phyloP scores from a whole-genome alignment of 495 filamentous ascomycete species.

The Penicillium tannophilum region DNA sequence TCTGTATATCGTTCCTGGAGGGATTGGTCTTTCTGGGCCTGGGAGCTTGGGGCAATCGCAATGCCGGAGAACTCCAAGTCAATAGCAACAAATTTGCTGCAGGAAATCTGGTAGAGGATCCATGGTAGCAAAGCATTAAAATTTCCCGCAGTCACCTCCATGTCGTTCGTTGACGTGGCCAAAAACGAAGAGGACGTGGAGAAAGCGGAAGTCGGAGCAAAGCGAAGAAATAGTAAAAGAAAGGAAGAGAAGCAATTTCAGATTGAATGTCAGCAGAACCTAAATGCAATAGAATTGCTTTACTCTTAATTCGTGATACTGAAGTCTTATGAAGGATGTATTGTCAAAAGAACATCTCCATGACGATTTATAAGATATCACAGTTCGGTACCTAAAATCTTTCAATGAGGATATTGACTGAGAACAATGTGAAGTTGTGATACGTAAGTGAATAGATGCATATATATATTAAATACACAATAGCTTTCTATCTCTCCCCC shows the following conservation, averaged over 20 bases:
- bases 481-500: too few species aligned
- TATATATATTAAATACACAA: too few species aligned
- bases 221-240: neutral
- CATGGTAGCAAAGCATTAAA: conserved; percentile 59
- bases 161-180: conserved; percentile 26
- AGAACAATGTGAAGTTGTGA: too few species aligned
- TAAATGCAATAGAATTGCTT: neutral
- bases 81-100: conserved; percentile 67
- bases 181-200: too few species aligned
- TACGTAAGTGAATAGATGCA: too few species aligned
- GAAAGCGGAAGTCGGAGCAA: neutral
- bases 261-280: neutral
- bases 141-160: conserved; percentile 62
- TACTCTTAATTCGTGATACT: neutral
- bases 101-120: conserved; percentile 59
- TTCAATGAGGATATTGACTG: too few species aligned
- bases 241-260: neutral
- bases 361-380: too few species aligned
- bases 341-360: too few species aligned
- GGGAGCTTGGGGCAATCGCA: conserved; percentile 29
- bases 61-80: conserved; percentile 83
- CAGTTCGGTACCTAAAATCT: too few species aligned
- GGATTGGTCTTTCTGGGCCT: conserved; percentile 32
- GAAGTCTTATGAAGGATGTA: too few species aligned
- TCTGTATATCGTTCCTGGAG: conserved; percentile 69